Evolutionary conservation across 306 rosid species (phyloP), one percentile per base, ranked within the genome.

Genomic region (Malus orientalis): DNA sequence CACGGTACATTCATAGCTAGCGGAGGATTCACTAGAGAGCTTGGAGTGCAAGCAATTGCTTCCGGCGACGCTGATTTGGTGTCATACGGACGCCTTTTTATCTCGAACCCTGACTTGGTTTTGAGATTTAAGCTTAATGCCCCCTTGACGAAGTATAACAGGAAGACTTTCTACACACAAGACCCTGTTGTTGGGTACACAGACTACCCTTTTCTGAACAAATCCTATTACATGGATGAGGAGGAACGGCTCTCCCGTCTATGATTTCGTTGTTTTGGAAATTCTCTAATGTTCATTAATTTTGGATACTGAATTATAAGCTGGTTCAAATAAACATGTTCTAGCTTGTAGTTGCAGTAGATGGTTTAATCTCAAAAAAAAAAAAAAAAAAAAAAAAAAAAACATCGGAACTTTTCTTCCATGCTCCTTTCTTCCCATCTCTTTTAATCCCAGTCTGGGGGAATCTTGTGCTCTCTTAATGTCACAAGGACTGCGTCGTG

Each of bases 101-200:
- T 93, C 77, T 81, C 98, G 19, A 91, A 93, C 79, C 98, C 98
- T 16, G 96, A 93, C 77, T 78, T 93, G 70, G 89, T 84, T 13
- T 54, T 66, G 67, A 86, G 96, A 73, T 84, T 93, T 55, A 86
- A 81, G 90, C 80, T 80, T 42, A 85, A 87, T 75, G 90, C 94
- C 27, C 88, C 95, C 20, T 74, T 93, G 27, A 88, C 58, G 29
- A 91, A 64, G 88, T 91, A 93, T 72, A 78, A 78, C 32, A 86
- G 98, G 83, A 89, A 87, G 76, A 89, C 91, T 16, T 93, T 93
- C 84, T 89, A 91, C 78, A 91, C 96, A 3, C 89, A 87, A 40
- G 89, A 93, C 74, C 98, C 96, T 69, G 93, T 91, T 66, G 86
- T 84, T 71, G 98, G 98, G 54, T 93, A 93, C 95, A n/a, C 95